Percentiles rank a stretch among this genome's conserved stretches.
These are phyloP conservation scores for Rhamnella rubrinervis DNA, from an alignment of 331 rosid species.

Conservation along the genomic window DNA sequence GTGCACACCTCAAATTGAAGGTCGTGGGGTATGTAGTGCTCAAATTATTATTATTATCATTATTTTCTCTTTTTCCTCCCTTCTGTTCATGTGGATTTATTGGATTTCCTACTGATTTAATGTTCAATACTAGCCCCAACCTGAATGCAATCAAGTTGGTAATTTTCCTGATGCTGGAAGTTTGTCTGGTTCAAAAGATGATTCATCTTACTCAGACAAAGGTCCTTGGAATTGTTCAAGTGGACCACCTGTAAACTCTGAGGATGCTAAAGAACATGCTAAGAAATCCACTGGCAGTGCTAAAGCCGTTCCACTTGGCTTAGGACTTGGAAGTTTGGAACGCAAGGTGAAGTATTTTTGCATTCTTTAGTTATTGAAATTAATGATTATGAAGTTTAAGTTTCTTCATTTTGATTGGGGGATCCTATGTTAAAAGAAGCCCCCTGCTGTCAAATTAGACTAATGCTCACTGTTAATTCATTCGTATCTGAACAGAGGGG, in stretches of 20 bases:
- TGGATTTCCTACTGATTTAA: conserved; percentile 19
- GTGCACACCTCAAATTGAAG: conserved; percentile 39
- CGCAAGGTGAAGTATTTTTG: conserved; percentile 58
- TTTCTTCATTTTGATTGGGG: too few species aligned
- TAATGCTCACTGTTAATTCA: conserved; percentile 6
- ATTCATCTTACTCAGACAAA: conserved; percentile 44
- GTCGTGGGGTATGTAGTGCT: conserved; percentile 42
- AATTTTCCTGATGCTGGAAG: conserved; percentile 36
- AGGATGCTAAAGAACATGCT: conserved; percentile 34
- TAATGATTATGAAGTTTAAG: too few species aligned
- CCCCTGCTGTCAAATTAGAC: conserved; percentile 3
- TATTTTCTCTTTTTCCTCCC: conserved; percentile 2
- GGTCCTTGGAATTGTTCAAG: conserved; percentile 43
- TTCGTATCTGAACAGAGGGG: conserved; percentile 47
- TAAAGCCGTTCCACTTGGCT: conserved; percentile 78
- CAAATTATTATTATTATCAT: conserved; percentile 11
- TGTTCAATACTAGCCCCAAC: conserved; percentile 29
- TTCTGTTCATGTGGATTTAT: not conserved
- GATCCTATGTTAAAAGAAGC: not conserved
- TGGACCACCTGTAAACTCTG: conserved; percentile 43
- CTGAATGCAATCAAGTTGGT: conserved; percentile 33
- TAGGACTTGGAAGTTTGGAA: conserved; percentile 79
- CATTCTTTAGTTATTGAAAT: not conserved
- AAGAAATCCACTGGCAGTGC: conserved; percentile 40
- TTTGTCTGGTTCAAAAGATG: conserved; percentile 43